Conservation (phyloP, 2,329 filamentous ascomycete genomes). For the Colletotrichum aenigma region DNA sequence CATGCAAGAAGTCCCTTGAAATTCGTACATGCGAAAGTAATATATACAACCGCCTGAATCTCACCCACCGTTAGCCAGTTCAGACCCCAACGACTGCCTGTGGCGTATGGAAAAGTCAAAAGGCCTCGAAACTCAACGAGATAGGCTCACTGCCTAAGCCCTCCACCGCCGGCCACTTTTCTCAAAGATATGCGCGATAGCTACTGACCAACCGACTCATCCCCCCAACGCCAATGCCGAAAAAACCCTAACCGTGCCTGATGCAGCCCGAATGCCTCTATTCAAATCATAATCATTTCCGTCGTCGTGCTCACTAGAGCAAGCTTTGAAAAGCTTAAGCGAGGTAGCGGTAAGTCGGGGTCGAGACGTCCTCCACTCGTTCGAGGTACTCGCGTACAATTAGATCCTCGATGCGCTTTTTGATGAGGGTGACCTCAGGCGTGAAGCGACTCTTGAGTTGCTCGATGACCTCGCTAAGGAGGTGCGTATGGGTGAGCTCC, state of each 20-base stretch:
- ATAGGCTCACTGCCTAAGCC: neutral
- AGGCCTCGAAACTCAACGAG: neutral
- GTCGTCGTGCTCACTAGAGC: neutral
- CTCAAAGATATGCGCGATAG: neutral
- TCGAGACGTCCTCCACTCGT: conserved; percentile 69
- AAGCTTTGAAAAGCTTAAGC: conserved; percentile 51
- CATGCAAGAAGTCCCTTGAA: neutral
- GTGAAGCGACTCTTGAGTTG: conserved; percentile 74
- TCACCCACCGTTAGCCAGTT: neutral
- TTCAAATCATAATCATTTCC: neutral
- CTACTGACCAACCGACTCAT: neutral
- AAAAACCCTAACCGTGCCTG: neutral
- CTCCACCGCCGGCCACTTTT: neutral
- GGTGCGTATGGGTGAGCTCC: conserved; percentile 69
- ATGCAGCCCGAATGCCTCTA: conserved; percentile 1
- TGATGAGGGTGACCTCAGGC: conserved; percentile 78
- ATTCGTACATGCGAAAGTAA: neutral
- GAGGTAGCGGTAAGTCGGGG: conserved; percentile 73
- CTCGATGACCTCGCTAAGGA: conserved; percentile 74
- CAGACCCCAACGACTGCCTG: neutral
- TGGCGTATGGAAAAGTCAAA: neutral
- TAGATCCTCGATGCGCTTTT: conserved; percentile 79
- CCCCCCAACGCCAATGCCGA: neutral
- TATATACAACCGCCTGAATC: neutral
- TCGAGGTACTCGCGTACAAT: conserved; percentile 81